Conservation (phyloP, 805 yeast species). For the Yueomyces sinensis region DNA sequence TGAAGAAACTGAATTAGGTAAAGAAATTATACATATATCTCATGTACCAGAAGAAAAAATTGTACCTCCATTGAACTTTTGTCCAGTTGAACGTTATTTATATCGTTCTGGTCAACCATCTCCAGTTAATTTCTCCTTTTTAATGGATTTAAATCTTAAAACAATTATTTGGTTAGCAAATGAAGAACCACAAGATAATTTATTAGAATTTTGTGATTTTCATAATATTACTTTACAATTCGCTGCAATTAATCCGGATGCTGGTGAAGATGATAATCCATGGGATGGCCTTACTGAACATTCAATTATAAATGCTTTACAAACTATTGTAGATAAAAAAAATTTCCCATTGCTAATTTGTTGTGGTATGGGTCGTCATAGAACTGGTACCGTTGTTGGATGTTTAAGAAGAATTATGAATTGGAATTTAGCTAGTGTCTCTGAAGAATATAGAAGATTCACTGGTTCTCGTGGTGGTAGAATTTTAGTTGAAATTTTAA, state of each 20-base stretch:
- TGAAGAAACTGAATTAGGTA: conserved; percentile 23
- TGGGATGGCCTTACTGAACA: conserved; percentile 92
- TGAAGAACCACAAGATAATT: conserved; percentile 87
- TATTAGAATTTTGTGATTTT: conserved; percentile 67
- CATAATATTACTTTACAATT: conserved; percentile 67
- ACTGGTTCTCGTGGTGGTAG: conserved; percentile 91
- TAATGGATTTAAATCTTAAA: conserved; percentile 56
- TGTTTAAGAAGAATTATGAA: conserved; percentile 85
- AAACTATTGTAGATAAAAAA: conserved; percentile 55
- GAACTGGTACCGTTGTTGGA: conserved; percentile 95
- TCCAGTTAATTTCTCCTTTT: conserved; percentile 79
- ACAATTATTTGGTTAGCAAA: conserved; percentile 90
- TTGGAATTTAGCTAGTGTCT: conserved; percentile 91
- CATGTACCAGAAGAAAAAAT: conserved; percentile 52
- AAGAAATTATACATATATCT: conserved; percentile 22
- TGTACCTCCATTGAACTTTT: conserved; percentile 89
- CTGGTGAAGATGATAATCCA: conserved; percentile 61
- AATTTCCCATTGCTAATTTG: conserved; percentile 82
- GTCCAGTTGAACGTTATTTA: conserved; percentile 81
- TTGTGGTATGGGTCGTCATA: conserved; percentile 97
- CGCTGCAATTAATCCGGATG: conserved; percentile 69
- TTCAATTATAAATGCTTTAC: conserved; percentile 67
- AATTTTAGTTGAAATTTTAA: conserved; percentile 77
- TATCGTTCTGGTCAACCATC: conserved; percentile 93
- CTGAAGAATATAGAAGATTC: conserved; percentile 88